Percentiles rank a stretch among this genome's conserved stretches.
These are phyloP conservation scores for Drosera capensis DNA, from an alignment of 148 eudicot species.

Conservation along the genomic window DNA sequence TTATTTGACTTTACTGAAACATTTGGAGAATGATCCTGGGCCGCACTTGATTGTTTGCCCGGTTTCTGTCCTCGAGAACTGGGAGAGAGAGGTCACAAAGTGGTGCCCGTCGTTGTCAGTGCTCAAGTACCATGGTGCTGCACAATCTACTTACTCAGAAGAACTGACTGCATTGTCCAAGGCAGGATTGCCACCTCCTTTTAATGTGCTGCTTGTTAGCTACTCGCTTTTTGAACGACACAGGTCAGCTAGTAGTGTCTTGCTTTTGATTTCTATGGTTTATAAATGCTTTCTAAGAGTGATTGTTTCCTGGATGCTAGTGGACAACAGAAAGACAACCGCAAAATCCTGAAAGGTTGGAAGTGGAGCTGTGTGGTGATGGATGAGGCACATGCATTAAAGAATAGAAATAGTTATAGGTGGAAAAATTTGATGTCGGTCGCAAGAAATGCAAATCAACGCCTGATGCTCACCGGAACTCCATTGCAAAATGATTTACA, in stretches of 20 bases:
- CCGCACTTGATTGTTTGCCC: conserved; percentile 97
- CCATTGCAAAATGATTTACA: conserved; percentile 95
- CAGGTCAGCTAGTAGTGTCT: conserved; percentile 41
- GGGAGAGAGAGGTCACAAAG: conserved; percentile 91
- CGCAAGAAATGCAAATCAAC: conserved; percentile 79
- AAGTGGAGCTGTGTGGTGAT: conserved; percentile 91
- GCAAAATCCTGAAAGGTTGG: conserved; percentile 80
- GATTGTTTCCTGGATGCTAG: conserved; percentile 35
- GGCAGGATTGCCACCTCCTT: conserved; percentile 72
- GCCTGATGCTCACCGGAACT: conserved; percentile 95
- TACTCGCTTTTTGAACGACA: conserved; percentile 92
- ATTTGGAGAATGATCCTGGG: conserved; percentile 85
- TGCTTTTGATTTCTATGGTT: conserved; percentile 2
- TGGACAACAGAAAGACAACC: conserved; percentile 95
- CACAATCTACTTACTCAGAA: conserved; percentile 53
- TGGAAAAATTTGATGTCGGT: conserved; percentile 97
- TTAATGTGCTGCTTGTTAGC: conserved; percentile 87
- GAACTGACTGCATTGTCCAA: conserved; percentile 57
- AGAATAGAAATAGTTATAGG: conserved; percentile 86
- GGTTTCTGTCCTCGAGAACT: conserved; percentile 93
- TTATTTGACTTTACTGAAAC: conserved; percentile 68
- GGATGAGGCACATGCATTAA: conserved; percentile 99
- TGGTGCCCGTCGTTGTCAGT: conserved; percentile 92
- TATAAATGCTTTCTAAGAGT: conserved; percentile 13
- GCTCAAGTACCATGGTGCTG: conserved; percentile 84